Evolutionary conservation across 1,139 yeast species (phyloP), one percentile per base, ranked within the genome.

Genomic region (Pichia sp.): DNA sequence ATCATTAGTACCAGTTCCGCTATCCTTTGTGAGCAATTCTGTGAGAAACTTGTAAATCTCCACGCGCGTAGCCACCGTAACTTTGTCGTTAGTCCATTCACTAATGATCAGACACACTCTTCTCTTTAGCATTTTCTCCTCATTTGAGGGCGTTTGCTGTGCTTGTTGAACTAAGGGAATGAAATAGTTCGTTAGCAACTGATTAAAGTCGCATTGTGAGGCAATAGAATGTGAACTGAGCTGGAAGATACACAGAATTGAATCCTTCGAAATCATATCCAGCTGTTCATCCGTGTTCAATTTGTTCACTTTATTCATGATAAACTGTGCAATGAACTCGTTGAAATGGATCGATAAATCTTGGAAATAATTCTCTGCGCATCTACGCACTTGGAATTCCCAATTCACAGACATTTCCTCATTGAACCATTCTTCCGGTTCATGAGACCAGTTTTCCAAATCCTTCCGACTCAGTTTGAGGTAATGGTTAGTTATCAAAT

Each of bases 351-450:
- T 66, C 29, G 85, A 70, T 41, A 91, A 59, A 51, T 84, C 94
- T 44, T 79, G 85, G 52, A 78, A 88, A 47, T 86, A 77, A 49
- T 79, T 77, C 48, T 87, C 96, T 0, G 95, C 87, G 57, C 96
- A 85, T 3, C 94, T 88, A 36, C 95, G 67, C 6, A 87, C 69
- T 52, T 85, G 91, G 52, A 66, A 86, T 52, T 88, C 96, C 77
- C 86, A 86, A 49, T 84, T 78, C 7, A 77, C 67, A 29, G 80
- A 72, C 39, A 79, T 63, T 48, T 87, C 94, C 52, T 84, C 94
- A 45, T 77, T 77, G 23, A 85, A 77, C 86, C 94, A 91, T 53
- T 85, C 96, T 56, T 87, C 97, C 0, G 97, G 96, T 42, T 86
- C 95, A 23, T 72, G 58, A 12, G 66, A 58, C 97, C 97, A 91